Evolutionary conservation across 2,329 filamentous ascomycete genomes (phyloP), one percentile per base, ranked within the genome.

Genomic region (Nemania abortiva): DNA sequence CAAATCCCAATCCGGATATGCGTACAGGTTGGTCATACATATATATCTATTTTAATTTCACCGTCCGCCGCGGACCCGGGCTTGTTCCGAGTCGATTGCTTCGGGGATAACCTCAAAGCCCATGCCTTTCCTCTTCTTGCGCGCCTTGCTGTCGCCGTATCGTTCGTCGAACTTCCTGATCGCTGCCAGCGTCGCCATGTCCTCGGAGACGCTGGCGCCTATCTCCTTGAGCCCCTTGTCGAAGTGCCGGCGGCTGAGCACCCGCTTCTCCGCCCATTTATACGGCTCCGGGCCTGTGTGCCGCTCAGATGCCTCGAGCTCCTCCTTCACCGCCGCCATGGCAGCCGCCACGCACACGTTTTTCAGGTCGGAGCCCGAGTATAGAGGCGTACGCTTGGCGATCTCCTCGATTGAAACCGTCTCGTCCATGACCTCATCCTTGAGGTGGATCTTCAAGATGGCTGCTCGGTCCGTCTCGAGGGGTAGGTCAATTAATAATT

Each of bases 161-260:
- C 95, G 92, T 82, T 97, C 93, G 78, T 99, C 96, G 77, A 98
- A 99, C 81, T 97, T 97, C 75, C 93, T 88, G 75, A 99, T 97
- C 13, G 93, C 92, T 72, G 89, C 89, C 70, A 99, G 84, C 37
- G 90, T 93, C 57, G 89, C 86, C 95, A 98, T 98, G 77, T 99
- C 95, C 80, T 98, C 95, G 75, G 90, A 95, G 73, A 98, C 95
- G 75, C 93, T 97, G 0, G 96, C 94, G 65, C 91, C 93, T 74
- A 99, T 97, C 80, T 98, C 95, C 75, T 89, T 88, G 75, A 97
- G 85, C 1, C 94, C 96, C 73, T 89, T 91, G 18, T 95, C 92
- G 77, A 99, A 98, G 81, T 99, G 96, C 1, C 85, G 80, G 24
- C 82, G 81, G 3, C 83, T 85, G 34, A 99, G 85, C 0, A 86